Evolutionary conservation across 305 asterid genomes (phyloP), one percentile per base, ranked within the genome.

Genomic region (Galium porrigens): DNA sequence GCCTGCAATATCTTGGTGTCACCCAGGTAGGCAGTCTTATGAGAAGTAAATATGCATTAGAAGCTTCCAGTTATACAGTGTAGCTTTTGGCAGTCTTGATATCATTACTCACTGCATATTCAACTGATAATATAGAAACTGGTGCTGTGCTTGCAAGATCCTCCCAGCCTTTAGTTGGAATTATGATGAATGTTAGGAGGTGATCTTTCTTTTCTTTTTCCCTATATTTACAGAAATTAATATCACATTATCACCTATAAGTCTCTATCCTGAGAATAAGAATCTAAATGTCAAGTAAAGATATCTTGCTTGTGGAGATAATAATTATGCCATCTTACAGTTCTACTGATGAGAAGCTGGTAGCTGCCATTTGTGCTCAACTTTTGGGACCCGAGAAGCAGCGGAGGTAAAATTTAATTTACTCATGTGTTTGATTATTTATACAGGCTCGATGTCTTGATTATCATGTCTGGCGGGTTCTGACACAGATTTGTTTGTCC

Each of bases 121-220:
- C 70, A 66, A 65, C 67, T 70, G 68, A 67, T 77, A 69, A 67
- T 70, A 78, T 77, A 91, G 95, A 81, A 68, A 92, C 94, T 41
- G 95, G 95, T 69, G 98, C 96, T 74, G 96, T 92, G 69, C 84
- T 92, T 66, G 96, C 98, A 29, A 94, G 98, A 70, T 92, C 98
- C 56, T 86, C 98, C 51, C 98, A 92, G 63, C 98, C 98, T 27
- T 72, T 89, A 72, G 96, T 92, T 77, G 98, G 98, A 57, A 83
- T 92, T 72, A 88, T 92, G 96, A 89, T 92, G 99, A 92, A 92
- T 78, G 81, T 89, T 94, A 85, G 99, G 84, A 91, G 98, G 98
- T 91, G 70, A 76, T 61, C 39, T 32, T 52, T 58, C 68, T 63
- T 65, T 69, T 63, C 61, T 22, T 69, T 52, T 5, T 1, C 4